These are phyloP conservation scores for Epithele typhae DNA, from an alignment of 768 basidiomycete genomes.

Conservation along the genomic window DNA sequence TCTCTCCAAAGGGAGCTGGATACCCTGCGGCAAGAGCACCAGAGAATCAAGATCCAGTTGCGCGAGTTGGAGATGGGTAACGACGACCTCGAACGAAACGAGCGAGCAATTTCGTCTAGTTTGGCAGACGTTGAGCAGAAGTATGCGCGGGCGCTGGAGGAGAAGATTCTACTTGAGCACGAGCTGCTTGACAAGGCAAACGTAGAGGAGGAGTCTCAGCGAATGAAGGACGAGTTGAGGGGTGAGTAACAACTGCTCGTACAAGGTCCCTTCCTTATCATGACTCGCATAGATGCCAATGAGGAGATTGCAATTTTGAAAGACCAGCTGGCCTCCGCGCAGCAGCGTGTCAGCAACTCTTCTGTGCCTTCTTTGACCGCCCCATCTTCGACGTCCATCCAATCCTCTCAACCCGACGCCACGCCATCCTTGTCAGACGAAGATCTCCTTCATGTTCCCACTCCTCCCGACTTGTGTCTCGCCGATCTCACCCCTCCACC, in stretches of 20 bases:
- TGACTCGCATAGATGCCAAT: constrained; percentile 66
- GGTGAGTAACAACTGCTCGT: too few relatives aligned
- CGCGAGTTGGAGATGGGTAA: constrained; percentile 96
- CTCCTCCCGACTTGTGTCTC: constrained; percentile 57
- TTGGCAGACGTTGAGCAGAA: constrained; percentile 82
- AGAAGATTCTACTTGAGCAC: constrained; percentile 96
- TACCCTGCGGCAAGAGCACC: constrained; percentile 69
- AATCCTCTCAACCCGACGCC: constrained; percentile 18
- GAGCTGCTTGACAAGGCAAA: constrained; percentile 89
- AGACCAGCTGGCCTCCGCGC: constrained; percentile 57
- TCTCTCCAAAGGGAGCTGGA: constrained; percentile 93
- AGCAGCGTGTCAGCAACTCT: constrained; percentile 19
- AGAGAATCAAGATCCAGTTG: constrained; percentile 65
- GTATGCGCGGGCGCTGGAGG: constrained; percentile 88
- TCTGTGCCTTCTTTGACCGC: constrained; percentile 13
- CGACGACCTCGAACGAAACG: constrained; percentile 94
- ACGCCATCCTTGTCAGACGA: constrained; percentile 44
- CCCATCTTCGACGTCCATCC: constrained; percentile 22
- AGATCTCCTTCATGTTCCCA: constrained; percentile 52
- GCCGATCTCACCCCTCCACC: constrained; percentile 48
- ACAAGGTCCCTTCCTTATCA: too few relatives aligned
- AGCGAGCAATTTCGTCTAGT: constrained; percentile 80
- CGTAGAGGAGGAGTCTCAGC: constrained; percentile 86
- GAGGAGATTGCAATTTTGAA: constrained; percentile 80
- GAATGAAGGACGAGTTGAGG: constrained; percentile 88